Conservation (phyloP, 176 grass and related monocot genomes). For the Carex littledalei region DNA sequence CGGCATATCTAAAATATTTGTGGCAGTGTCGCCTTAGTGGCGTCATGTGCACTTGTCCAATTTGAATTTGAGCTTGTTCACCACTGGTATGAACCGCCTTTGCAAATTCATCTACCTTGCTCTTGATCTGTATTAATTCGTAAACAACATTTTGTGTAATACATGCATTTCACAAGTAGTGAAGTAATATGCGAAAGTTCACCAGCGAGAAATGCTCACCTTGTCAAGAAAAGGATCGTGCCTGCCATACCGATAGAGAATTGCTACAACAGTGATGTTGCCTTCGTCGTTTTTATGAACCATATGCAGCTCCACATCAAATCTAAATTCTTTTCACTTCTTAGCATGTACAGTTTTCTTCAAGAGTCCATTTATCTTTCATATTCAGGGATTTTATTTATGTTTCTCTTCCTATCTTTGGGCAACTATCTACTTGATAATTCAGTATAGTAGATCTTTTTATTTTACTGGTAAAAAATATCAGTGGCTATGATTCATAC, state of each 20-base stretch:
- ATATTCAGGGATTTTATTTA: background rate
- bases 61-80: constrained; percentile 34
- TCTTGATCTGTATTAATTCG: constrained; percentile 41
- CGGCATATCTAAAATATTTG: constrained; percentile 58
- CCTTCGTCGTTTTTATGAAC: constrained; percentile 54
- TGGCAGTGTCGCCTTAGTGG: constrained; percentile 22
- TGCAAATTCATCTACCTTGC: constrained; percentile 35
- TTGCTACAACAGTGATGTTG: constrained; percentile 40
- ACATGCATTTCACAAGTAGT: background rate
- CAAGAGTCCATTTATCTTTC: background rate
- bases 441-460: no score
- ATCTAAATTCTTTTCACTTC: constrained; percentile 26
- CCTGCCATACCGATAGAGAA: constrained; percentile 53
- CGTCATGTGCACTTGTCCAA: constrained; percentile 33
- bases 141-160: background rate
- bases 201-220: constrained; percentile 22
- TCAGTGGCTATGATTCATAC: constrained; percentile 20
- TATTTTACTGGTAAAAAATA: background rate
- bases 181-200: background rate
- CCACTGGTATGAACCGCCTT: constrained; percentile 31
- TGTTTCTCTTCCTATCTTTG: background rate
- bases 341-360: background rate
- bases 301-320: constrained; percentile 69
- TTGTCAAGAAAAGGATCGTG: constrained; percentile 54
- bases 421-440: no score